Base-by-base conservation (phyloP, 2,329 filamentous ascomycete species). In the Metarhizium album region DNA sequence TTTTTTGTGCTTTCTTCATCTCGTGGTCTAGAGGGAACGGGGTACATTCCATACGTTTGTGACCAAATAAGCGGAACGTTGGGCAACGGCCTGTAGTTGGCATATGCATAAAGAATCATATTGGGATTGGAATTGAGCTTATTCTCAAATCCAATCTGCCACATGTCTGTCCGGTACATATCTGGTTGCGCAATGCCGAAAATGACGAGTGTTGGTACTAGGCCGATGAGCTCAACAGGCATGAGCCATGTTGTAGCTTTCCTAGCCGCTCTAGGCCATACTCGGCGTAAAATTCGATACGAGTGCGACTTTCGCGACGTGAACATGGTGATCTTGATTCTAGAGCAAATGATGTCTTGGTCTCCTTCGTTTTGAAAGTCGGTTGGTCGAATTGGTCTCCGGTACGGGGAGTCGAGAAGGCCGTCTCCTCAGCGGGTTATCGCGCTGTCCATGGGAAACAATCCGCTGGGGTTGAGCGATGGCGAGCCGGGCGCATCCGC, bases 121-220 rank as follows among this genome's bases (percentile, higher is more conserved):
- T 70, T 75, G 14, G 87, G 86, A 58, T 81, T 82, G 54, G 84
- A 89, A 68, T 90, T 90, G 73, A 86, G 86, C 54, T 80, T 78
- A 62, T 86, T 73, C 49, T 83, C 75, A 53, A 74, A 80, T 55
- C 87, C 87, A 59, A 89, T 80, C 61, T 76, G 72, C 87, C 87
- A 91, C 59, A 90, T 70, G 57, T 76, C 78, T 8, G 81, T 83
- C 45, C 86, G 80, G 66, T 84, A 90, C 49, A 83, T 74, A 64
- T 90, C 78, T 16, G 86, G 86, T 58, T 86, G 82, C 33, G 85
- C 78, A 60, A 90, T 80, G 57, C 81, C 85, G 63, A 86, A 87
- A 48, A 90, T 74, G 37, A 86, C 76, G 55, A 91, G 75, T 47
- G 79, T 70, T 16, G 81, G 76, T 51, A 91, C 72, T 23, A 83